Conservation (phyloP, 225 moss, liverwort and hornwort species). For the Bryoerythrophyllum caledonicum region DNA sequence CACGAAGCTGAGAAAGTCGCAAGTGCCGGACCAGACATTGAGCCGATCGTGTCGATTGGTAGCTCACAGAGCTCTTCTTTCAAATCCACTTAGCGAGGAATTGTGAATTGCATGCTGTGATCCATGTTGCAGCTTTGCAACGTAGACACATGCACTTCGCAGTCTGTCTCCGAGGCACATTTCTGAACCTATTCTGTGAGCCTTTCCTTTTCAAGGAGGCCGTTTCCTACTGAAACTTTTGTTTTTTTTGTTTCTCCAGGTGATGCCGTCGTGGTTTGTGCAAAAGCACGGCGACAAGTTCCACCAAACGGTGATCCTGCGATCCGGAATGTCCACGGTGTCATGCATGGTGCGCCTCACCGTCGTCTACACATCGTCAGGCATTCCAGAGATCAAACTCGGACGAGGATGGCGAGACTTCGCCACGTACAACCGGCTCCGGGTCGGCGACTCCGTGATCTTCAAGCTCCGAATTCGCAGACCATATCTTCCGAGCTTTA, state of each 20-base stretch:
- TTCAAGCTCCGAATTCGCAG: slow-evolving; percentile 22
- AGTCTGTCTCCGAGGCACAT: not conserved
- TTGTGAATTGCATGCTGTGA: not conserved
- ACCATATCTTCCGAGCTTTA: slow-evolving; percentile 1
- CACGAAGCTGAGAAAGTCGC: too few relatives aligned
- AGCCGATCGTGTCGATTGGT: too few relatives aligned
- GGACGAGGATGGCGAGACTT: slow-evolving; percentile 20
- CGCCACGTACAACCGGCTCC: not conserved
- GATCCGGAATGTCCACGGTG: not conserved
- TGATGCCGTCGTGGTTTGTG: slow-evolving; percentile 16
- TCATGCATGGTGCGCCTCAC: not conserved
- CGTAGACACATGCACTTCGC: not conserved
- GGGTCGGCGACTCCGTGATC: slow-evolving; percentile 17
- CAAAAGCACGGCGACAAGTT: slow-evolving; percentile 11
- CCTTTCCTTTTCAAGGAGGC: not conserved
- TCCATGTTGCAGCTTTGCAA: not conserved
- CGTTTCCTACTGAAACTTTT: not conserved
- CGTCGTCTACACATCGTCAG: too few relatives aligned
- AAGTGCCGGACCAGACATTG: too few relatives aligned
- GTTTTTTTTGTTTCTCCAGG: not conserved
- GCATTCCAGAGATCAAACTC: not conserved
- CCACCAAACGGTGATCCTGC: slow-evolving; percentile 1
- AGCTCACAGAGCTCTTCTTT: too few relatives aligned
- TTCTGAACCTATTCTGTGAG: not conserved
- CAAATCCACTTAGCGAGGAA: not conserved